Conservation (phyloP, 2,329 filamentous ascomycete species). For the Phoma sp. region DNA sequence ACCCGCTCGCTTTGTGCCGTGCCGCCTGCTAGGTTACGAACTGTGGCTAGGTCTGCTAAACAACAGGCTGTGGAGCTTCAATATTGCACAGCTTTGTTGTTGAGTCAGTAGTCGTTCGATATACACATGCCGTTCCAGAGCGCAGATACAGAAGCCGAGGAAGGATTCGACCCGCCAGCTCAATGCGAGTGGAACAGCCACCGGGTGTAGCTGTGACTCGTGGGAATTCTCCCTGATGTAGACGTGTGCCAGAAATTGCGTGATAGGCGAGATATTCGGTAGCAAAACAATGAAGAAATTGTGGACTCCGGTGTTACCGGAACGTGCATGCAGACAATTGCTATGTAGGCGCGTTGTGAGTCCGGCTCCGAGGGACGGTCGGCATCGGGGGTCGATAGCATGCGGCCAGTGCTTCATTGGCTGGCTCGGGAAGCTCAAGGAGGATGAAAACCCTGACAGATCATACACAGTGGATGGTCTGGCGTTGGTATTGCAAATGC, state of each 20-base stretch:
- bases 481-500: conserved; percentile 11
- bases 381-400: not conserved
- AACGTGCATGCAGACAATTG: conserved; percentile 1
- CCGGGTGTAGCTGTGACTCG: conserved; percentile 12
- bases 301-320: conserved; percentile 16
- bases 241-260: conserved; percentile 6
- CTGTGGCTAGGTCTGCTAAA: conserved; percentile 16
- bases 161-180: conserved; percentile 15
- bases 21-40: conserved; percentile 9
- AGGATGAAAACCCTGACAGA: not conserved
- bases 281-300: conserved; percentile 10
- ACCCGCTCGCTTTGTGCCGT: conserved; percentile 12
- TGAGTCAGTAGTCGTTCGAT: conserved; percentile 17
- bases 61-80: conserved; percentile 14
- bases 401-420: conserved; percentile 4
- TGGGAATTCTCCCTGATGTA: conserved; percentile 12
- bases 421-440: not conserved
- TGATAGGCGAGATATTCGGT: conserved; percentile 7
- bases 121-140: conserved; percentile 6
- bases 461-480: conserved; percentile 4
- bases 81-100: conserved; percentile 12
- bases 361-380: not conserved
- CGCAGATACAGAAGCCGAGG: conserved; percentile 7
- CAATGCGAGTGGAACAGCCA: conserved; percentile 8
- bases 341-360: not conserved